Base-by-base conservation (phyloP, 306 rosid species). In the Pyrus betulifolia region DNA sequence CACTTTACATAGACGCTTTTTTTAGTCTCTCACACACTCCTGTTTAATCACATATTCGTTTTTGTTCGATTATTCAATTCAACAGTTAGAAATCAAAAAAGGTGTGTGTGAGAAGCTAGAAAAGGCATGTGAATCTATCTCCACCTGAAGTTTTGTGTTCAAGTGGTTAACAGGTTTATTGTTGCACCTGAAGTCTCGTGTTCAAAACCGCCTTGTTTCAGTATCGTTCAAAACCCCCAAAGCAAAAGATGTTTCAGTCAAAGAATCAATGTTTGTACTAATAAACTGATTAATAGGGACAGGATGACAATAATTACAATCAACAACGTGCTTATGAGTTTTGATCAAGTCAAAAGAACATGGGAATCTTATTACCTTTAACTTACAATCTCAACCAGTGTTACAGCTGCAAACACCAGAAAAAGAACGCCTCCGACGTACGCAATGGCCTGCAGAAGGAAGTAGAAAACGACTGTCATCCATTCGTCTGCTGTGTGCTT, bases 381-480 rank as follows among this genome's bases (percentile, higher is more conserved):
- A 59, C 80, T 86, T 64, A 92, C 86, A 72, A 92, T 91, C 83
- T 91, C 97, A 76, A 84, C 42, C 81, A 88, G 71, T 65, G 96
- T 96, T 66, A 89, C 83, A 4, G 90, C 96, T 28, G 98, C 98
- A 69, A 96, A 89, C 83, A 92, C 92, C 28, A 92, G 98, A 87
- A 92, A 91, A 75, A 95, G 99, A 88, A 87, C 87, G 28, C 99
- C 99, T 76, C 99, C 99, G 0, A 82, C 62, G 79, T 90, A 95
- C 71, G 97, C 91, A 74, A 92, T 89, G 59, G 83, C 93, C 99
- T 89, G 92, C 85, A 85, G 61, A 76, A 84, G 74, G 61, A 84
- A 81, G 72, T 27, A 40, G 11, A 13, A 63, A 22, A 69, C 46
- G 11, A 81, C 30, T 21, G 35, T 23, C 9, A 83, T 80, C 79